Evolutionary conservation across 2,329 filamentous ascomycete species (phyloP).

Genomic region (Colletotrichum musicola): DNA sequence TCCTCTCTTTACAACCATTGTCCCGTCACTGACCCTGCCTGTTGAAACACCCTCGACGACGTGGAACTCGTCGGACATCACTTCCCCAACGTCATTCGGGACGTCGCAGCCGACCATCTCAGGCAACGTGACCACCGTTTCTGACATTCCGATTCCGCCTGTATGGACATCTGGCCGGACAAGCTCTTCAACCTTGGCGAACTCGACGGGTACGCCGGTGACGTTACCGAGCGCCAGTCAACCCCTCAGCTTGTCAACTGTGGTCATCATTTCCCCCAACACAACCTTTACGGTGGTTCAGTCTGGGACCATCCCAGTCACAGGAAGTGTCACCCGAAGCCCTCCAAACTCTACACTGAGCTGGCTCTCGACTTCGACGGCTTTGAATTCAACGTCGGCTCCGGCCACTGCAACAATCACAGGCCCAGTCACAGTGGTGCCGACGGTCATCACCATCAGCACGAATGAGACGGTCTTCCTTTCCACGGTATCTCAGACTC

Average conservation of each 20-base stretch:
- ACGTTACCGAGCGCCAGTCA: no score
- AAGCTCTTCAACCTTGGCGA: background rate
- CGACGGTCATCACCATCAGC: slow-evolving; percentile 4
- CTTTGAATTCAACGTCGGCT: background rate
- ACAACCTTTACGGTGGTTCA: background rate
- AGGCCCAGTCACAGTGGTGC: background rate
- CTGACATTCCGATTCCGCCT: slow-evolving; percentile 9
- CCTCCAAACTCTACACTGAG: no score
- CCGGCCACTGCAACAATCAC: background rate
- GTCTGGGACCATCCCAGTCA: no score
- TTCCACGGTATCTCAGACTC: background rate
- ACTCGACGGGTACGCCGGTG: background rate
- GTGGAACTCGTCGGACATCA: slow-evolving; percentile 14
- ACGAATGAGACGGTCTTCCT: background rate
- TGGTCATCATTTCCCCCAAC: background rate
- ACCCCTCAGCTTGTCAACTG: no score
- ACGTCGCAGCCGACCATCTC: background rate
- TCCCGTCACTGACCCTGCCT: slow-evolving; percentile 18
- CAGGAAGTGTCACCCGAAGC: no score
- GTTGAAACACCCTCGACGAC: slow-evolving; percentile 25
- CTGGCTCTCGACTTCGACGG: no score
- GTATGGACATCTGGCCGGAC: slow-evolving; percentile 14
- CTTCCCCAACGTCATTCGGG: background rate
- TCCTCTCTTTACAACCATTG: background rate
- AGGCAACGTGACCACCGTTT: background rate